These are phyloP conservation scores for Dactylorhiza incarnata DNA, from an alignment of 106 monocot species.

Conservation along the genomic window DNA sequence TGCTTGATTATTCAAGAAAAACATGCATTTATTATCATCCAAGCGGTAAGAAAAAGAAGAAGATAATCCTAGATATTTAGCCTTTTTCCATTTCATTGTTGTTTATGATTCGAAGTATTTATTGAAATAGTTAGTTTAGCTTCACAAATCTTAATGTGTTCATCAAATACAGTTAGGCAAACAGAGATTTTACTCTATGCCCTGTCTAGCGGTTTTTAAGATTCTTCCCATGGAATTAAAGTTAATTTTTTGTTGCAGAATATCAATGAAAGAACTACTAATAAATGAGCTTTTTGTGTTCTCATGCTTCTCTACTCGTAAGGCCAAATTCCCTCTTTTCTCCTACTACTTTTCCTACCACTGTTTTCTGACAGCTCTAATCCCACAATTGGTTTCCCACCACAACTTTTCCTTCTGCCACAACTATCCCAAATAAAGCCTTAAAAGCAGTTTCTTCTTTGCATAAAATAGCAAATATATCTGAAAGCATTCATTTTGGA, in stretches of 20 bases:
- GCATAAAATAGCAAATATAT: too few relatives aligned
- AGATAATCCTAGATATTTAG: background rate
- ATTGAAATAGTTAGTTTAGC: background rate
- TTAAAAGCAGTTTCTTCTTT: too few relatives aligned
- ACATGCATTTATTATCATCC: background rate
- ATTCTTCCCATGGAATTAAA: background rate
- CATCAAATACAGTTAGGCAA: background rate
- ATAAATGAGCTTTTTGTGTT: too few relatives aligned
- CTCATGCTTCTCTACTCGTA: too few relatives aligned
- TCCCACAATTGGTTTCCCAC: too few relatives aligned
- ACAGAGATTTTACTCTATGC: background rate
- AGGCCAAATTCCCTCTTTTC: too few relatives aligned
- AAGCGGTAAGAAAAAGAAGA: background rate
- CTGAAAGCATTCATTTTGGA: background rate
- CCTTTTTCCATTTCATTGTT: background rate
- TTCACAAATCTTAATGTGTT: too few relatives aligned
- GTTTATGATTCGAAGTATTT: background rate
- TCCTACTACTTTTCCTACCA: too few relatives aligned
- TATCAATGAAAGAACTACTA: constrained; percentile 80
- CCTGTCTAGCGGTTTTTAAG: background rate
- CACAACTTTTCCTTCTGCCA: too few relatives aligned
- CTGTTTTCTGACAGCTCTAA: too few relatives aligned
- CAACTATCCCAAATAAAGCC: too few relatives aligned
- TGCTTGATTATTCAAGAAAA: background rate
- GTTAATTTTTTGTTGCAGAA: constrained; percentile 35